phyloP scores from a whole-genome alignment of 2,329 filamentous ascomycete genomes.

The Cytospora leucostoma region DNA sequence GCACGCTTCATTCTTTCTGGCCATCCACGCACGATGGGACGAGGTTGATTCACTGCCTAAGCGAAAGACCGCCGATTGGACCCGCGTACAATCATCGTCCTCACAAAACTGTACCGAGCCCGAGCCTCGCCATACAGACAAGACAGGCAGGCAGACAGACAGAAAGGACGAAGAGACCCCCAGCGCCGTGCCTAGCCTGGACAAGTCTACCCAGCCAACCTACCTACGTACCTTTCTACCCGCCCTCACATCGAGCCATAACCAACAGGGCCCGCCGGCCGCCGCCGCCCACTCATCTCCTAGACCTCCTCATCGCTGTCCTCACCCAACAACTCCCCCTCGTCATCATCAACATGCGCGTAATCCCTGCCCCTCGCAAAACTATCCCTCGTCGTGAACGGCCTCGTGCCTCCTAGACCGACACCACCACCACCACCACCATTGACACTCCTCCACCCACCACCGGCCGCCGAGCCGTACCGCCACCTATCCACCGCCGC shows the following conservation, averaged over 20 bases:
- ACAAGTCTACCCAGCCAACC: not conserved
- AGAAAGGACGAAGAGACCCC: not conserved
- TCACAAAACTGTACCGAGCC: not conserved
- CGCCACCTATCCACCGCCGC: slow-evolving; percentile 52
- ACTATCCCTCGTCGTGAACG: slow-evolving; percentile 85
- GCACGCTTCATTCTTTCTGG: not conserved
- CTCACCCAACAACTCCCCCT: slow-evolving; percentile 90
- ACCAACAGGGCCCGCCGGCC: not conserved
- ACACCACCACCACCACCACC: slow-evolving; percentile 47
- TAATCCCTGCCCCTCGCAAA: slow-evolving; percentile 90
- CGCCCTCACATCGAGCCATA: not conserved
- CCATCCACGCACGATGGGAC: not conserved
- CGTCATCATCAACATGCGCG: slow-evolving; percentile 84
- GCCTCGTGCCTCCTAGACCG: slow-evolving; percentile 55
- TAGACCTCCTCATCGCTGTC: slow-evolving; percentile 87
- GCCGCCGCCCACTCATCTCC: slow-evolving; percentile 20
- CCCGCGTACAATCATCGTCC: not conserved
- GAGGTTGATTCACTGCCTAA: not conserved
- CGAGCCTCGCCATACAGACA: not conserved
- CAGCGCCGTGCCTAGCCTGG: not conserved
- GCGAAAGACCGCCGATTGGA: too few relatives aligned
- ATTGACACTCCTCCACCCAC: slow-evolving; percentile 45
- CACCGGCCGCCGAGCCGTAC: slow-evolving; percentile 37
- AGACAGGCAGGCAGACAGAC: not conserved
- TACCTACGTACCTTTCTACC: not conserved